Percentiles rank a stretch among this genome's conserved stretches.
These are phyloP conservation scores for Hypocrella siamensis DNA, from an alignment of 2,329 filamentous ascomycete species.

Conservation along the genomic window DNA sequence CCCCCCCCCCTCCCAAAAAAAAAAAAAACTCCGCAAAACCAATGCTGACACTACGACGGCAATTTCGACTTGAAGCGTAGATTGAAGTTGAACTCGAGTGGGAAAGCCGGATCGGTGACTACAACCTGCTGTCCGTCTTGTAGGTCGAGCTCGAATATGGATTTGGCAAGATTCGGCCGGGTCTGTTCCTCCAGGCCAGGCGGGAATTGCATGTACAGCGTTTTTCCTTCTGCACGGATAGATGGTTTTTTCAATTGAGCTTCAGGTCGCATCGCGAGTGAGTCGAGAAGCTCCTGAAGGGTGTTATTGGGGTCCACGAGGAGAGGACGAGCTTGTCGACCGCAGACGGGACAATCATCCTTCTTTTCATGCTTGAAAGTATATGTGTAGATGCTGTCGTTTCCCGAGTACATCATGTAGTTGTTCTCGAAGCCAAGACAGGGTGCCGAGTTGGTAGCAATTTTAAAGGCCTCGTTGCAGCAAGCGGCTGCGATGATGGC, in stretches of 20 bases:
- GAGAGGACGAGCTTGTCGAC: slow-evolving; percentile 63
- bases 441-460: slow-evolving; percentile 69
- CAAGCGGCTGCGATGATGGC: slow-evolving; percentile 90
- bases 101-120: slow-evolving; percentile 85
- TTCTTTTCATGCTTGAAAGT: slow-evolving; percentile 94
- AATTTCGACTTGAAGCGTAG: slow-evolving; percentile 26
- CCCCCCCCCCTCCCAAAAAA: too few relatives aligned
- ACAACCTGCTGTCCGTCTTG: slow-evolving; percentile 73
- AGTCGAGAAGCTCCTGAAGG: slow-evolving; percentile 72
- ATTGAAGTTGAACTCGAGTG: slow-evolving; percentile 48
- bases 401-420: slow-evolving; percentile 99
- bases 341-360: slow-evolving; percentile 87
- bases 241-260: slow-evolving; percentile 90
- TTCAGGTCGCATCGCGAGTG: slow-evolving; percentile 67
- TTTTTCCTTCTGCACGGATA: slow-evolving; percentile 62
- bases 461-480: slow-evolving; percentile 94
- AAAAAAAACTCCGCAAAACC: too few relatives aligned
- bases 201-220: slow-evolving; percentile 79
- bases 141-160: slow-evolving; percentile 56
- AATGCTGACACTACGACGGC: neutral
- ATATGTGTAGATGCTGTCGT: slow-evolving; percentile 91
- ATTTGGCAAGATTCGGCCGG: slow-evolving; percentile 64
- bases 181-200: slow-evolving; percentile 73
- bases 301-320: slow-evolving; percentile 55
- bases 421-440: slow-evolving; percentile 66